These are phyloP conservation scores for Daldinia caldariorum DNA, from an alignment of 495 filamentous ascomycete genomes.

Conservation along the genomic window DNA sequence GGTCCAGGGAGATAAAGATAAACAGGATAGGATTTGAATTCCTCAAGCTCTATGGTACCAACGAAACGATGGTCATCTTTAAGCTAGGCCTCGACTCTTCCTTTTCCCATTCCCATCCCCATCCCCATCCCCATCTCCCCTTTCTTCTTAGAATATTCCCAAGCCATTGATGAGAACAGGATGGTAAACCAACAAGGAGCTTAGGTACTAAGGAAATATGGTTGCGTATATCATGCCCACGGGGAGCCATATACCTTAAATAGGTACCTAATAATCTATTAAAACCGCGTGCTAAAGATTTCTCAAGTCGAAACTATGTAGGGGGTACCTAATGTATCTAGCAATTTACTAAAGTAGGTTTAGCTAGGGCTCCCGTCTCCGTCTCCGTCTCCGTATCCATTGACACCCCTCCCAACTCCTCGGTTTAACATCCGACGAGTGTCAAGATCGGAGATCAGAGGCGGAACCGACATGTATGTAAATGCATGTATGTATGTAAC, in stretches of 20 bases:
- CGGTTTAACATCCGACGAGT: slow-evolving; percentile 26
- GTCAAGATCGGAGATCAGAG: slow-evolving; percentile 40
- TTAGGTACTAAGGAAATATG: background rate
- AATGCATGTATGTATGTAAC: slow-evolving; percentile 10
- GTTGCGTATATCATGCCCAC: background rate
- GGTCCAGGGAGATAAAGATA: background rate
- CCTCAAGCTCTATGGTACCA: background rate
- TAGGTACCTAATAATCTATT: slow-evolving; percentile 11
- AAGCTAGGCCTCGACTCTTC: slow-evolving; percentile 3
- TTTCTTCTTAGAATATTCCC: background rate
- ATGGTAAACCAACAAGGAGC: background rate
- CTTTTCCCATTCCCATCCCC: background rate
- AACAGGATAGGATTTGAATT: slow-evolving; percentile 2
- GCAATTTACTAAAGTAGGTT: slow-evolving; percentile 16
- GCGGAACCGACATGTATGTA: background rate
- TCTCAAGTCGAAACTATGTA: slow-evolving; percentile 8
- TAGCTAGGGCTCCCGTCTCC: slow-evolving; percentile 8
- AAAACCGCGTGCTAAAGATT: slow-evolving; percentile 4
- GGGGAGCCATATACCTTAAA: slow-evolving; percentile 4
- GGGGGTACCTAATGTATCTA: background rate
- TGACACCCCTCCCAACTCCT: slow-evolving; percentile 38
- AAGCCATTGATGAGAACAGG: background rate
- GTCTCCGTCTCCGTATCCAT: slow-evolving; percentile 8
- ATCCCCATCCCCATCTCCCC: no score
- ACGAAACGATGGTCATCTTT: background rate